Evolutionary conservation across 75 land plant species (phyloP), one percentile per base, ranked within the genome.

Genomic region (Isoetes taiwanensis): DNA sequence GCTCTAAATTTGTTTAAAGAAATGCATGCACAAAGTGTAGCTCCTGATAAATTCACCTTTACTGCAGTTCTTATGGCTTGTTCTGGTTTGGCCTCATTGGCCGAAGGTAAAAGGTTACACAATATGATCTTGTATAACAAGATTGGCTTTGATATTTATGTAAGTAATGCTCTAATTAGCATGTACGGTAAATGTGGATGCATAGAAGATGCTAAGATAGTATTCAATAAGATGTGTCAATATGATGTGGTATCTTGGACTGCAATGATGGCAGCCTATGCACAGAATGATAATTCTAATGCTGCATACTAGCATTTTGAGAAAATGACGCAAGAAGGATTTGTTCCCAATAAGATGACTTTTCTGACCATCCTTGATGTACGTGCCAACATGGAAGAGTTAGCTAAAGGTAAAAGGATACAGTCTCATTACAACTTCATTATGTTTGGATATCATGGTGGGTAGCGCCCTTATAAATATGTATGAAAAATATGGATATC

Each of bases 121-220:
- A 78, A 74, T 32, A 78, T 74, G 38, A 66, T 71, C 0, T 43
- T 80, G 2, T 80, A 77, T 59, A 50, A 62, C 1, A 80, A 80
- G 2, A 43, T 59, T 56, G 34, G 64, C 28, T 57, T 68, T 3
- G 84, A 84, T 70, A 64, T 70, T 12, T 61, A 75, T 25, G 74
- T 78, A 34, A 78, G 74, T 23, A 80, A 70, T 66, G 65, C 78
- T 14, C 67, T 84, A 0, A 72, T 84, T 12, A 71, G 70, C 39
- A 84, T 84, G 88, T 84, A 84, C 19, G 70, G 41, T 53, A 83
- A 79, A 54, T 83, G 86, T 61, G 82, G 82, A 14, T 73, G 62
- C 33, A 65, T 76, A n/a, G n/a, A n/a, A n/a, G n/a, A n/a, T n/a
- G n/a, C n/a, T n/a, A n/a, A n/a, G n/a, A n/a, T n/a, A n/a, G n/a